Conservation (phyloP, 1,139 yeast genomes). For the Magnusiomyces suaveolens region DNA sequence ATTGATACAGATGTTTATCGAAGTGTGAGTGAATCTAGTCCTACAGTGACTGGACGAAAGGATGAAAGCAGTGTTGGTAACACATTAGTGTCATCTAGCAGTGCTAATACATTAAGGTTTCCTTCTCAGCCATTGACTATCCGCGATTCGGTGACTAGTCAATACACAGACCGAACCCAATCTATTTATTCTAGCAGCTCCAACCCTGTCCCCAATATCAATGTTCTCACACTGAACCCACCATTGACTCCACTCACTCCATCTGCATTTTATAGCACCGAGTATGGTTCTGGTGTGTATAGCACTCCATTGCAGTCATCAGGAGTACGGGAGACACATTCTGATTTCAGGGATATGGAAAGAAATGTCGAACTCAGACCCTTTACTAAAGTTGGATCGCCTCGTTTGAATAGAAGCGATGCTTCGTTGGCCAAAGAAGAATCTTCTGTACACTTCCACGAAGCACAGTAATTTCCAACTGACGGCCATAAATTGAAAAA, state of each 20-base stretch:
- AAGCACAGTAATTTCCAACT: not conserved
- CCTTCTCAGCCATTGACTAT: not conserved
- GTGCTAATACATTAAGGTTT: not conserved
- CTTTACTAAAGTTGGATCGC: not conserved
- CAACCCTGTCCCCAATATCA: not conserved
- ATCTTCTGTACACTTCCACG: not conserved
- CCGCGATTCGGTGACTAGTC: not conserved
- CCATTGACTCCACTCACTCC: not conserved
- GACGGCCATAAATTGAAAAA: too few species aligned
- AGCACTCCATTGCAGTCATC: too few species aligned
- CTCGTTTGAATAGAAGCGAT: not conserved
- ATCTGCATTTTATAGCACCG: not conserved
- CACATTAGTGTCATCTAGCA: not conserved
- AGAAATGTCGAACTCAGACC: not conserved
- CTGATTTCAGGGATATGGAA: too few species aligned
- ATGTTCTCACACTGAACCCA: not conserved
- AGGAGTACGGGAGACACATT: too few species aligned
- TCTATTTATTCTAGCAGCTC: not conserved
- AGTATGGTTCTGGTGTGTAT: too few species aligned
- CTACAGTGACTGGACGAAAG: too few species aligned
- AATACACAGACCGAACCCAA: not conserved
- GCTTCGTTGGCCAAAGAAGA: not conserved
- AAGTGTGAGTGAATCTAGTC: too few species aligned
- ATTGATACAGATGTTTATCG: not conserved
- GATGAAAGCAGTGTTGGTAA: too few species aligned